Percentiles rank a stretch among this genome's conserved stretches.
Evolutionary conservation across 1,139 yeast species (phyloP).

Genomic region (Hemisphaericaspora lyxosophila): DNA sequence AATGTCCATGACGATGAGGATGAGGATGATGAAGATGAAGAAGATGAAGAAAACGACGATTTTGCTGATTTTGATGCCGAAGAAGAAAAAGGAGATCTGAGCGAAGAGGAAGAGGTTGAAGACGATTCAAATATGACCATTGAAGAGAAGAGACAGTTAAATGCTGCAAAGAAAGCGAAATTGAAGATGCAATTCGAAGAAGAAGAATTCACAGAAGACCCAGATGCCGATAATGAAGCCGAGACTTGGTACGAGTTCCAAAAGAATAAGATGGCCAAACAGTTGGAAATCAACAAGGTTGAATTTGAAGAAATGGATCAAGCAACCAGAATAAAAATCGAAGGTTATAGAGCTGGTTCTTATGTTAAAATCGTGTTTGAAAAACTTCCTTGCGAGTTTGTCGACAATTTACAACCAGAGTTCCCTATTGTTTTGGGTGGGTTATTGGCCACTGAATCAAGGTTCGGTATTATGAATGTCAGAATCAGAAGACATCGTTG

Average conservation of each 20-base stretch:
- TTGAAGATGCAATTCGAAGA: slow-evolving; percentile 87
- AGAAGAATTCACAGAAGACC: slow-evolving; percentile 81
- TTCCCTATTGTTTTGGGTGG: slow-evolving; percentile 92
- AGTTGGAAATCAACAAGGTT: slow-evolving; percentile 86
- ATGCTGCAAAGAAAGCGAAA: slow-evolving; percentile 88
- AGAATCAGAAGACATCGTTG: slow-evolving; percentile 97
- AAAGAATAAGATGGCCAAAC: slow-evolving; percentile 95
- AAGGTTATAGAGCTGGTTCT: slow-evolving; percentile 92
- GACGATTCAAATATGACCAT: slow-evolving; percentile 49
- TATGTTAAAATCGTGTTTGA: slow-evolving; percentile 89
- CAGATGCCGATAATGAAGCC: slow-evolving; percentile 71
- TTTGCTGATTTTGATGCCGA: slow-evolving; percentile 61
- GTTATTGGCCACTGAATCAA: slow-evolving; percentile 80
- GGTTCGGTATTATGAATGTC: slow-evolving; percentile 90
- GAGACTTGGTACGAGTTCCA: slow-evolving; percentile 98
- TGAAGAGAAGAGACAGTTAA: slow-evolving; percentile 71
- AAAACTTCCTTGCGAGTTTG: slow-evolving; percentile 83
- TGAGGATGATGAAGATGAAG: slow-evolving; percentile 25
- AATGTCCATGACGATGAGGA: slow-evolving; percentile 22
- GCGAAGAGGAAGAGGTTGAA: slow-evolving; percentile 34
- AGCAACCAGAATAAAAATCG: slow-evolving; percentile 74
- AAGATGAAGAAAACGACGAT: slow-evolving; percentile 33
- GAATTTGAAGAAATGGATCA: slow-evolving; percentile 73
- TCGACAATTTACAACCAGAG: slow-evolving; percentile 79
- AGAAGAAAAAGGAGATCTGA: slow-evolving; percentile 34